phyloP scores from a whole-genome alignment of 75 land plant species.

The Cryptomeria japonica region DNA sequence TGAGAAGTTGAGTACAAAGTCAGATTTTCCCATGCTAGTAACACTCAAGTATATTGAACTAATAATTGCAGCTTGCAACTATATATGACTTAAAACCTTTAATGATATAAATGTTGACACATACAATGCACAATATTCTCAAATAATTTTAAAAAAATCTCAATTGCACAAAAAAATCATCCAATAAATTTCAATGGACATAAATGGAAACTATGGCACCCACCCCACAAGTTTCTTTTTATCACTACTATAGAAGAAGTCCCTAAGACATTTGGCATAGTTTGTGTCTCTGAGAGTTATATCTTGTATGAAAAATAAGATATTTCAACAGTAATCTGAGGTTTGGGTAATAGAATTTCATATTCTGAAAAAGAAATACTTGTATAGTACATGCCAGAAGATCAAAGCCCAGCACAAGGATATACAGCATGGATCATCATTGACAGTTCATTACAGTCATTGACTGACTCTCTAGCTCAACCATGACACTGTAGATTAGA shows the following conservation, averaged over 20 bases:
- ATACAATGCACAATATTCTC: neutral
- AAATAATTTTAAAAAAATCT: neutral
- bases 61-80: neutral
- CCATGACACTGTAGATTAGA: neutral
- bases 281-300: neutral
- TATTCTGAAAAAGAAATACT: neutral
- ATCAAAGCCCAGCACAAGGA: neutral
- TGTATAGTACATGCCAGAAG: neutral
- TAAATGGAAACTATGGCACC: neutral
- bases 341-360: neutral
- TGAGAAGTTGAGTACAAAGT: slow-evolving; percentile 11
- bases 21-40: neutral
- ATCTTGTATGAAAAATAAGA: neutral
- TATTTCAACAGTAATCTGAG: neutral
- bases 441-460: neutral
- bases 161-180: neutral
- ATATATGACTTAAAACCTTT: neutral
- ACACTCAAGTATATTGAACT: neutral
- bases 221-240: neutral
- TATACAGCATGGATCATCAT: neutral
- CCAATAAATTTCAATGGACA: slow-evolving; percentile 4
- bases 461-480: neutral
- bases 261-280: neutral
- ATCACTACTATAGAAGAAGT: neutral
- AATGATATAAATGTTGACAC: neutral